Base-by-base conservation (phyloP, 1,284 basidiomycete species). In the Cutaneotrichosporon sp. region DNA sequence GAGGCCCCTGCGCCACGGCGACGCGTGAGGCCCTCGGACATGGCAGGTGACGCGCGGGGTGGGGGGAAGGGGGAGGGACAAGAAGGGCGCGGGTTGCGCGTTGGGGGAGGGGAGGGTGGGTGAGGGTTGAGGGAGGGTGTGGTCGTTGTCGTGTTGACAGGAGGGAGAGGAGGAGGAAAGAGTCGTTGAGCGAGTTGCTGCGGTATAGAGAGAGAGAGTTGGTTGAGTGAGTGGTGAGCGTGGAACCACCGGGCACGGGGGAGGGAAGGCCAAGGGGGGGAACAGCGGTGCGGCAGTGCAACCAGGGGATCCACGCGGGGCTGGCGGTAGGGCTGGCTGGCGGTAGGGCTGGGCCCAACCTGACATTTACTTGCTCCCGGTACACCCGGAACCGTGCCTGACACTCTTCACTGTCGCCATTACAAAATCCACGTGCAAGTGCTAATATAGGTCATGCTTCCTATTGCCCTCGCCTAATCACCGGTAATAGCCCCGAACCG, bases 1-100 rank as follows among this genome's bases (percentile, higher is more conserved):
- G n/a, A n/a, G n/a, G n/a, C n/a, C 51, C 67, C 75, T 22, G 66
- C 79, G 22, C 74, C 78, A 54, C 80, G 71, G 49, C 80, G 72
- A 33, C 80, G 72, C 13, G 79, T 79, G 51, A 81, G 73, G 27
- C 66, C 63, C 65, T 79, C 74, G 14, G 77, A 75, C 75, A 76
- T 80, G 62, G 27, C n/a, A 33, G 16, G 27, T 51, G 29, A 18
- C 16, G 18, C 16, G 18, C 18, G 38, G 5, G 18, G 38, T 42
- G 16, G 3, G 18, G n/a, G 38, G 38, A 42, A 18, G 38, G 18
- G 7, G 18, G n/a, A 18, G 38, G 38, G 38, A 6, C 38, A 42
- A 42, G 16, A n/a, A 42, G n/a, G 18, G 7, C 5, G 10, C 34
- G 38, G 0, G 4, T 8, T 16, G 16, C n/a, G n/a, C n/a, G n/a